A percentile compares a stretch with the other conserved stretches of the same genome.
Evolutionary conservation across 2,329 filamentous ascomycete species (phyloP).

Genomic region (Cladophialophora exuberans): DNA sequence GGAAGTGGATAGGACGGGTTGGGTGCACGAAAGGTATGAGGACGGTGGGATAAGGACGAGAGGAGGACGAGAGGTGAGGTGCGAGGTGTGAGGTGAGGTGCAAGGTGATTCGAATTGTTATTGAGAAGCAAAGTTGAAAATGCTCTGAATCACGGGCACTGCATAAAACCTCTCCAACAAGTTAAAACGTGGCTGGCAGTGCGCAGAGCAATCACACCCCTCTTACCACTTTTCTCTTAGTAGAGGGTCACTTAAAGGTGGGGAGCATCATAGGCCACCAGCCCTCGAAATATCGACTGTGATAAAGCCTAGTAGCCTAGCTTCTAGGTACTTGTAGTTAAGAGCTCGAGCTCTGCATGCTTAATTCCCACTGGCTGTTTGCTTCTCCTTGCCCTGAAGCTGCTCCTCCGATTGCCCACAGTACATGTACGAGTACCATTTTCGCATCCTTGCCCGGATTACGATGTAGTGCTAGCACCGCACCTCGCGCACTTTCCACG

Average conservation of each 20-base stretch:
- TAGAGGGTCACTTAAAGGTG: background rate
- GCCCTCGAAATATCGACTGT: too few relatives aligned
- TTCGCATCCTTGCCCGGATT: too few relatives aligned
- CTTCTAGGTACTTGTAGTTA: background rate
- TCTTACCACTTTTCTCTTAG: too few relatives aligned
- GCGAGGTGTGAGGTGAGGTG: constrained; percentile 5
- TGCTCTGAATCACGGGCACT: constrained; percentile 12
- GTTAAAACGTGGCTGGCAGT: background rate
- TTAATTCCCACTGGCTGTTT: constrained; percentile 1
- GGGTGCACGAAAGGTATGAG: constrained; percentile 27
- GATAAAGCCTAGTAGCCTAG: too few relatives aligned
- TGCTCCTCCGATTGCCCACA: background rate
- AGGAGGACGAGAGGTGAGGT: constrained; percentile 18
- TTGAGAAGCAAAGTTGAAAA: constrained; percentile 28
- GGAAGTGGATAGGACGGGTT: constrained; percentile 30
- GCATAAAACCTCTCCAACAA: constrained; percentile 1
- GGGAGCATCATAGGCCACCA: background rate
- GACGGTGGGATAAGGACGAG: constrained; percentile 16
- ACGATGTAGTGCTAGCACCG: too few relatives aligned
- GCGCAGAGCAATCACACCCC: too few relatives aligned
- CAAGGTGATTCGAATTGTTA: constrained; percentile 13
- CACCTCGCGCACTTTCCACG: too few relatives aligned
- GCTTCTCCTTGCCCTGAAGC: background rate
- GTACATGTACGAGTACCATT: too few relatives aligned
- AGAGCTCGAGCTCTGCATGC: background rate